These are phyloP conservation scores for Borovskyia barvae DNA, from an alignment of 208 protist species.

Conservation along the genomic window DNA sequence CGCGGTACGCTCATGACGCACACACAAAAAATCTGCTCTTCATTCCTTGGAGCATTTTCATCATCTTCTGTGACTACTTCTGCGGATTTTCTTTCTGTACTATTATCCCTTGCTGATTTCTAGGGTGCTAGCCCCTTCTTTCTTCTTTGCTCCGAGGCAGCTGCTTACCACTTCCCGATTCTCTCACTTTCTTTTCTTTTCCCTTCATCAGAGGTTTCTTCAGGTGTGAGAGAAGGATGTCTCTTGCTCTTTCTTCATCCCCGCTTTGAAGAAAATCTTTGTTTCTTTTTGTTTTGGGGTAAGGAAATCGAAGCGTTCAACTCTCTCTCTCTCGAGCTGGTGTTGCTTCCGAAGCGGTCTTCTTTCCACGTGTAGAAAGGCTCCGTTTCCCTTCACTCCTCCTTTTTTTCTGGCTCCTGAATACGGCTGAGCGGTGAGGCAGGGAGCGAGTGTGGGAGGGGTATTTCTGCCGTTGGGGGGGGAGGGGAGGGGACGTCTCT, in stretches of 20 bases:
- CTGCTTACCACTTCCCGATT: no score
- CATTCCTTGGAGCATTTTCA: neutral
- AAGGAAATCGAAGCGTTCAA: no score
- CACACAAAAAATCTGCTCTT: neutral
- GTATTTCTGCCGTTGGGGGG: no score
- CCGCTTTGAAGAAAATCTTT: neutral
- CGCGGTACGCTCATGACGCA: neutral
- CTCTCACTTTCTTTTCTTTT: neutral
- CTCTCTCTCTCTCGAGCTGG: no score
- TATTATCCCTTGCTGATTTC: neutral
- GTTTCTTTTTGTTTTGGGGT: conserved; percentile 17
- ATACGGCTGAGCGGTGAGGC: no score
- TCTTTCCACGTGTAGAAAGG: no score
- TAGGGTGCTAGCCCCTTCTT: neutral
- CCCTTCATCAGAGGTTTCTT: neutral
- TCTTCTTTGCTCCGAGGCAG: no score
- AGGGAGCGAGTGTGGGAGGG: no score
- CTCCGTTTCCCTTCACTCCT: no score
- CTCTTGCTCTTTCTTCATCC: neutral
- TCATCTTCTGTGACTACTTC: neutral
- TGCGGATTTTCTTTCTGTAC: neutral
- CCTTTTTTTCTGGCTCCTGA: no score
- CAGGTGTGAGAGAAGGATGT: neutral
- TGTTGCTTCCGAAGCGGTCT: no score
- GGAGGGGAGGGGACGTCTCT: no score